Conservation (phyloP, 805 yeast genomes). For the Hemisphaericaspora nanyangensis region DNA sequence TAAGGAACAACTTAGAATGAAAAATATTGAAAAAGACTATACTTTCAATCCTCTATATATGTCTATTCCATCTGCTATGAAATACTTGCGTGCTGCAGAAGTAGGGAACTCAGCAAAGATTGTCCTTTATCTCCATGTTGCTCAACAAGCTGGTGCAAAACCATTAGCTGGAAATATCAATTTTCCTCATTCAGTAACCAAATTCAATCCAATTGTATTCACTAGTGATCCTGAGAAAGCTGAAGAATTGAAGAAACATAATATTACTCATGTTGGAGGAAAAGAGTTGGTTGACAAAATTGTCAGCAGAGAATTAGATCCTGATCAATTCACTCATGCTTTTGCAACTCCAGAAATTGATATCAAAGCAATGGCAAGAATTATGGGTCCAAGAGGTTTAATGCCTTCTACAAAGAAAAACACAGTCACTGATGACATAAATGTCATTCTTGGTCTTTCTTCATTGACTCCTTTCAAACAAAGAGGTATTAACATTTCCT, state of each 20-base stretch:
- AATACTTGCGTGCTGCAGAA: conserved; percentile 82
- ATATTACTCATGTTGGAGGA: conserved; percentile 72
- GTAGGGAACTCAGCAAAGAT: conserved; percentile 77
- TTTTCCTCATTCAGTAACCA: conserved; percentile 70
- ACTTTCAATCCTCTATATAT: conserved; percentile 60
- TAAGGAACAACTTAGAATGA: conserved; percentile 19
- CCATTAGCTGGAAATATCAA: conserved; percentile 68
- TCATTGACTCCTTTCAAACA: conserved; percentile 82
- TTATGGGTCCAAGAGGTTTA: conserved; percentile 82
- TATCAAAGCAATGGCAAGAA: conserved; percentile 67
- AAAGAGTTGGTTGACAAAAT: conserved; percentile 63
- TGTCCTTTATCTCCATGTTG: conserved; percentile 64
- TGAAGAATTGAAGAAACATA: conserved; percentile 51
- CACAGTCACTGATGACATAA: conserved; percentile 67
- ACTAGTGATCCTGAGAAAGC: conserved; percentile 53
- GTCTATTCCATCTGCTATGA: conserved; percentile 68
- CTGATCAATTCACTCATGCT: conserved; percentile 62
- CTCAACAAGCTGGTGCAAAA: conserved; percentile 75
- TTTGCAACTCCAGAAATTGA: conserved; percentile 83
- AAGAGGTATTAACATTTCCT: conserved; percentile 51
- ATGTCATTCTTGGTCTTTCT: conserved; percentile 47
- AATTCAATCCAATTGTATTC: conserved; percentile 64
- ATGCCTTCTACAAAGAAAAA: conserved; percentile 87
- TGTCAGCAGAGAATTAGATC: conserved; percentile 45
- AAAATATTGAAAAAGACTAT: conserved; percentile 34